Conservation (phyloP, 495 filamentous ascomycete genomes). For the Letharia lupina region DNA sequence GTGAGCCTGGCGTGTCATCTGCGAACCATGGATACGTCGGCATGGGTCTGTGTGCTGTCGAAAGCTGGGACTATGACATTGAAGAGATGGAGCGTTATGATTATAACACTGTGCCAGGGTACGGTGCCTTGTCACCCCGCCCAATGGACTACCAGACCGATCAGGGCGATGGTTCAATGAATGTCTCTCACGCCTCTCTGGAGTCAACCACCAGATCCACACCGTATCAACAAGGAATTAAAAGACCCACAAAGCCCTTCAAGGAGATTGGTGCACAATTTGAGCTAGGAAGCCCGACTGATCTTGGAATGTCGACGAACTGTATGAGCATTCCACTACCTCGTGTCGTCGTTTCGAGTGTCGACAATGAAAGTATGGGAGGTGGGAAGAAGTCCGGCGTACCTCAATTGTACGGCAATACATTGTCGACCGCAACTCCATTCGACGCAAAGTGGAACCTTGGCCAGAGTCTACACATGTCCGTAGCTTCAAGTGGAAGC, state of each 20-base stretch:
- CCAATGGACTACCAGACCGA: neutral
- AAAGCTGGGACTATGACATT: neutral
- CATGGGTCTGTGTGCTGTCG: neutral
- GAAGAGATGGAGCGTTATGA: neutral
- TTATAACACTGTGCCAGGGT: neutral
- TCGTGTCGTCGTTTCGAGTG: neutral
- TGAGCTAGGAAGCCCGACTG: neutral
- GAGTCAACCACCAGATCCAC: neutral
- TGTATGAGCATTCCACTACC: neutral
- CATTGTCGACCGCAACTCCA: neutral
- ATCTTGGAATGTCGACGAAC: neutral
- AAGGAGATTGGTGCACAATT: neutral
- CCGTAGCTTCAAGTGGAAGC: neutral
- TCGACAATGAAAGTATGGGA: neutral
- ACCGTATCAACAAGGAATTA: no score
- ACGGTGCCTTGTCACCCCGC: neutral
- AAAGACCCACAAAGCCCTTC: neutral
- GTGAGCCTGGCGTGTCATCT: neutral
- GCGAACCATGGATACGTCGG: neutral
- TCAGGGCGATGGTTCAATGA: neutral
- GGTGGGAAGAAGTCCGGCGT: fast-evolving
- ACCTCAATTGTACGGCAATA: neutral
- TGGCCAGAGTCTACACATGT: neutral
- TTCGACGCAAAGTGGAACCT: neutral
- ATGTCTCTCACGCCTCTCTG: neutral